A percentile compares a stretch with the other conserved stretches of the same genome.
Evolutionary conservation across 495 filamentous ascomycete species (phyloP).

Genomic region (Penicillium nucicola): DNA sequence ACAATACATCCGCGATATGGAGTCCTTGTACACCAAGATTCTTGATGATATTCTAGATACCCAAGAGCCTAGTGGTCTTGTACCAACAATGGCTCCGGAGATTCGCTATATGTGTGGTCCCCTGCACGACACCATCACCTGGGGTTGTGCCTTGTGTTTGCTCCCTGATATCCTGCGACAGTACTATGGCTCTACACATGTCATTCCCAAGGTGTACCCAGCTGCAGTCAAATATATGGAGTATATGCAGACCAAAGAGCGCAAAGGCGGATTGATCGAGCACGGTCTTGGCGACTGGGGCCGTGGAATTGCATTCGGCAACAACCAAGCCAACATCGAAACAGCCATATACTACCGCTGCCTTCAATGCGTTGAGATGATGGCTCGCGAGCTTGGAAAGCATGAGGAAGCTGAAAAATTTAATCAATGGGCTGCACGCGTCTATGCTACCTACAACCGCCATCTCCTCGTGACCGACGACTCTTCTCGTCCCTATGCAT

Average conservation of each 20-base stretch:
- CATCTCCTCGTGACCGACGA: slow-evolving; percentile 25
- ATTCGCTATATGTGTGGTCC: slow-evolving; percentile 32
- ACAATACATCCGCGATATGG: slow-evolving; percentile 30
- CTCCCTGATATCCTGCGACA: slow-evolving; percentile 21
- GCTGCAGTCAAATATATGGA: slow-evolving; percentile 28
- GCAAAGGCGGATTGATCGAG: slow-evolving; percentile 24
- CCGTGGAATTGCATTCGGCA: slow-evolving; percentile 27
- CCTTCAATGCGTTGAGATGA: slow-evolving; percentile 23
- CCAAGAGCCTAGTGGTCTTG: slow-evolving; percentile 24
- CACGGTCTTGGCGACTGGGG: slow-evolving; percentile 31
- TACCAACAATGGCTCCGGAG: slow-evolving; percentile 30
- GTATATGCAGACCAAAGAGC: slow-evolving; percentile 26
- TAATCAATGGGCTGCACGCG: slow-evolving; percentile 16
- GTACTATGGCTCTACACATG: slow-evolving; percentile 27
- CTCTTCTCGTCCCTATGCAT: slow-evolving; percentile 10
- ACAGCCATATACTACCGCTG: slow-evolving; percentile 30
- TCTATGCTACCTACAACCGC: slow-evolving; percentile 20
- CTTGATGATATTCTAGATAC: slow-evolving; percentile 28
- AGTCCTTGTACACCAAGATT: slow-evolving; percentile 26
- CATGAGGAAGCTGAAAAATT: slow-evolving; percentile 14
- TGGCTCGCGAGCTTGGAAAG: slow-evolving; percentile 23
- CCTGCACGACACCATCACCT: slow-evolving; percentile 29
- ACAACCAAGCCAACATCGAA: slow-evolving; percentile 31
- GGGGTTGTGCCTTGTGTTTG: slow-evolving; percentile 27
- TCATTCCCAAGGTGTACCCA: slow-evolving; percentile 18